Base-by-base conservation (phyloP, 805 yeast species). In the Lachancea nothofagi region DNA sequence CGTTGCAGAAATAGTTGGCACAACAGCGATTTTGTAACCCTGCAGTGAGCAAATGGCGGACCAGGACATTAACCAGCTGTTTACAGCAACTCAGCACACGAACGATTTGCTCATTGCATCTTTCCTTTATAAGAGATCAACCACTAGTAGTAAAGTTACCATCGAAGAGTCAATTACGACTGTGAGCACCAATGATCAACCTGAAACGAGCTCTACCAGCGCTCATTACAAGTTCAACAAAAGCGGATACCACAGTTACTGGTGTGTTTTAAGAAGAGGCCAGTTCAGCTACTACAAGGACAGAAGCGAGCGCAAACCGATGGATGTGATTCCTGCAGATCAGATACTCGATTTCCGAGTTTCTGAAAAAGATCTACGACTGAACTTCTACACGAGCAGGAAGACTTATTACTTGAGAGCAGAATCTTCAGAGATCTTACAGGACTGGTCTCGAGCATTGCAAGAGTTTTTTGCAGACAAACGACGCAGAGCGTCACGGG, bases 241-340 rank as follows among this genome's bases (percentile, higher is more conserved):
- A 29, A 26, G 43, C n/a, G 35, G 38, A 7, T 33, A 27, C 26
- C 48, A 47, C 15, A 34, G 32, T n/a, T 50, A 42, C 32, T 52
- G 56, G 56, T 52, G 53, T 36, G 56, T 52, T 8, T 36, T 52
- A 14, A 38, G 56, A 29, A 38, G 44, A 24, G 46, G 43, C n/a
- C 56, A 52, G 34, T 44, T 52, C 26, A 49, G 54, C 34, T 52
- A 52, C 34, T 52, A 52, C 30, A 52, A 50, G 38, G 49, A 49
- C 37, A 42, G 36, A 21, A 46, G 46, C 25, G 56, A 52, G 34
- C 38, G 51, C 14, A 50, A 49, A 33, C 53, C 56, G 2, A 42
- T 48, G 15, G 44, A 38, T 22, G 56, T 52, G 2, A 43, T 52
- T 17, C 53, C 53, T 3, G 40, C 43, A 13, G 35, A 32, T 23